Conservation (phyloP, 768 basidiomycete species). For the Dendrothele bispora region DNA sequence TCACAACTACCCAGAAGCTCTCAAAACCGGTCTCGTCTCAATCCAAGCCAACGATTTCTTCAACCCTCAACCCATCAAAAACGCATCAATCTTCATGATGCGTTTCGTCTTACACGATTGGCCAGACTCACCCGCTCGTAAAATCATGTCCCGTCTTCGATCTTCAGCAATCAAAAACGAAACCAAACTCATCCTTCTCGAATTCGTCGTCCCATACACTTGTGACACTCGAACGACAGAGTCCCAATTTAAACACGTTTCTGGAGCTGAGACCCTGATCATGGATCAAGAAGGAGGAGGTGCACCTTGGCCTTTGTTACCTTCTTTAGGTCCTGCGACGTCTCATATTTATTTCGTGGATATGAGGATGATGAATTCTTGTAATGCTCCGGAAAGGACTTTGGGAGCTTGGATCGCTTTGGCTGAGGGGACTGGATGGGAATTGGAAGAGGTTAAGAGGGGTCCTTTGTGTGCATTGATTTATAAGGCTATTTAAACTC, state of each 20-base stretch:
- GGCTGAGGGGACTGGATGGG: neutral
- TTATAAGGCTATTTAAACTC: neutral
- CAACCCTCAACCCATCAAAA: conserved; percentile 11
- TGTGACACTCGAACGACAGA: neutral
- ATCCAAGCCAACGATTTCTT: conserved; percentile 18
- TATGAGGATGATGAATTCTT: neutral
- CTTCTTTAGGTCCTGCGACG: neutral
- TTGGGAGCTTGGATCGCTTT: neutral
- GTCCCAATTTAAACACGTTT: neutral
- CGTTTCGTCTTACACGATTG: conserved; percentile 23
- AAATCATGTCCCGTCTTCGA: conserved; percentile 14
- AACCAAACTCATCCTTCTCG: conserved; percentile 10
- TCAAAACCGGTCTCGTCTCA: neutral
- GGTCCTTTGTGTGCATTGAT: neutral
- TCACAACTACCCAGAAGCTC: neutral
- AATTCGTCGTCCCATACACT: conserved; percentile 4
- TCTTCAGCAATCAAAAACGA: conserved; percentile 5
- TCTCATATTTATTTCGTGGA: neutral
- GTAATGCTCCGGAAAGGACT: neutral
- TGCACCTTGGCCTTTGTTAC: neutral
- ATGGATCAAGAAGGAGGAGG: no score
- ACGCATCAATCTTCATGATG: conserved; percentile 10
- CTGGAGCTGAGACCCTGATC: neutral
- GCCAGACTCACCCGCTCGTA: conserved; percentile 9
- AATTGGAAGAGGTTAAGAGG: neutral